These are phyloP conservation scores for Luffa aegyptiaca DNA, from an alignment of 306 rosid genomes.

Conservation along the genomic window DNA sequence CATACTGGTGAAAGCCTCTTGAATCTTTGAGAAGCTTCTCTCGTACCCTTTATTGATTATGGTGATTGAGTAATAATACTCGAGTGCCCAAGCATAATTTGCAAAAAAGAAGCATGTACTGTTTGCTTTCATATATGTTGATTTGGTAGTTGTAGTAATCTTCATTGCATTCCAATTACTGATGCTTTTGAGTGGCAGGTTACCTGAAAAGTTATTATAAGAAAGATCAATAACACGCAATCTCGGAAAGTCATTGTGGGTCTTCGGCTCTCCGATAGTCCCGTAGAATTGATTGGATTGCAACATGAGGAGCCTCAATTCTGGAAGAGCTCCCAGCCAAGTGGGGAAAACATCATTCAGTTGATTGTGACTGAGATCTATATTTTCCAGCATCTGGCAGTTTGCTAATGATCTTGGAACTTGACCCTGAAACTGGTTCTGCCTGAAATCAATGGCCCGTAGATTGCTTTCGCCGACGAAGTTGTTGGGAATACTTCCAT, in stretches of 20 bases:
- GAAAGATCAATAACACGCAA: constrained; percentile 11
- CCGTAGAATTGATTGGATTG: constrained; percentile 13
- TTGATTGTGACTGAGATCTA: constrained; percentile 10
- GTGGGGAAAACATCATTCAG: constrained; percentile 25
- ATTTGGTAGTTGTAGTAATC: not conserved
- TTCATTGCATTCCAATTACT: constrained; percentile 8
- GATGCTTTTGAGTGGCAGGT: not conserved
- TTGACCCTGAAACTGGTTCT: constrained; percentile 10
- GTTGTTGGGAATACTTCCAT: not conserved
- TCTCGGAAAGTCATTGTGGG: not conserved
- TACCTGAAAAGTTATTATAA: not conserved
- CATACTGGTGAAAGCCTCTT: not conserved
- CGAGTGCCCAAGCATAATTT: not conserved
- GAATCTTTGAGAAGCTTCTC: not conserved
- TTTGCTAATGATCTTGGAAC: constrained; percentile 12
- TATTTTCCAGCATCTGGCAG: not conserved
- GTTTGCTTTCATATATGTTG: not conserved
- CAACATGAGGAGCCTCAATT: constrained; percentile 2
- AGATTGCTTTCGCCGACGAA: not conserved
- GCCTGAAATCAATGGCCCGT: constrained; percentile 7
- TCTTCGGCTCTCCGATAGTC: not conserved
- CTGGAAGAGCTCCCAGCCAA: constrained; percentile 26
- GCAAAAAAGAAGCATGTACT: not conserved
- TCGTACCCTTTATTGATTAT: not conserved
- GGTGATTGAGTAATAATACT: not conserved